A percentile compares a stretch with the other conserved stretches of the same genome.
phyloP scores from a whole-genome alignment of 495 filamentous ascomycete species.

The Penicillium desertorum region DNA sequence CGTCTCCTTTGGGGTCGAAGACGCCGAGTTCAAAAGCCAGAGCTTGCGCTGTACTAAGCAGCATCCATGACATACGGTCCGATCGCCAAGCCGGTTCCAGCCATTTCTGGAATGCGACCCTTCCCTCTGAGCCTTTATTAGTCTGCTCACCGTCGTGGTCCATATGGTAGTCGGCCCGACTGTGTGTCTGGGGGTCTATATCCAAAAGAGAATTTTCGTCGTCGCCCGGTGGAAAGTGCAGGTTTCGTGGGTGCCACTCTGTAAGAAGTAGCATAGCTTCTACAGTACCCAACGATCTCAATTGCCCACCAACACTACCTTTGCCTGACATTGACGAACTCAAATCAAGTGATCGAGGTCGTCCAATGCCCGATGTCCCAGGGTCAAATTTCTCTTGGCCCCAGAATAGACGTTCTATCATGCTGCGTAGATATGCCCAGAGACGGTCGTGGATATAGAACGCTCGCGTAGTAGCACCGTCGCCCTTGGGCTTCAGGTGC shows the following conservation, averaged over 20 bases:
- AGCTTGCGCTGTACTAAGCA: conserved; percentile 85
- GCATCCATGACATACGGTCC: conserved; percentile 98
- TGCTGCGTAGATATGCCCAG: conserved; percentile 91
- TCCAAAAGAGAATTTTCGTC: conserved; percentile 63
- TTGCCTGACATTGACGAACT: conserved; percentile 54
- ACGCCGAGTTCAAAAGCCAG: conserved; percentile 92
- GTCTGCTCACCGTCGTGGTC: conserved; percentile 39
- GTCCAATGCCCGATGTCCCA: conserved; percentile 77
- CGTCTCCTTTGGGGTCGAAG: conserved; percentile 76
- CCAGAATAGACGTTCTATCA: conserved; percentile 93
- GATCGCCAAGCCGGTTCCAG: conserved; percentile 94
- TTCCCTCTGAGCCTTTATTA: conserved; percentile 45
- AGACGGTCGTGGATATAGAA: conserved; percentile 92
- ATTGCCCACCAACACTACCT: conserved; percentile 61
- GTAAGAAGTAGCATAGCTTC: conserved; percentile 91
- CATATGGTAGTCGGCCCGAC: conserved; percentile 34
- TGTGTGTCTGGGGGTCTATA: conserved; percentile 46
- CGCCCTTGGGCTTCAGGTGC: conserved; percentile 73
- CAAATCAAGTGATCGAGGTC: conserved; percentile 59
- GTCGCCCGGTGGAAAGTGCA: conserved; percentile 93
- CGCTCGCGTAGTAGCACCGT: conserved; percentile 77
- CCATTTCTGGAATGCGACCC: conserved; percentile 83
- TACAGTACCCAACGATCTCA: conserved; percentile 88
- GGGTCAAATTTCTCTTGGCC: conserved; percentile 93
- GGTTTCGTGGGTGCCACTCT: conserved; percentile 92